Conservation (phyloP, 768 basidiomycete genomes). For the Cantharellus anzutake region DNA sequence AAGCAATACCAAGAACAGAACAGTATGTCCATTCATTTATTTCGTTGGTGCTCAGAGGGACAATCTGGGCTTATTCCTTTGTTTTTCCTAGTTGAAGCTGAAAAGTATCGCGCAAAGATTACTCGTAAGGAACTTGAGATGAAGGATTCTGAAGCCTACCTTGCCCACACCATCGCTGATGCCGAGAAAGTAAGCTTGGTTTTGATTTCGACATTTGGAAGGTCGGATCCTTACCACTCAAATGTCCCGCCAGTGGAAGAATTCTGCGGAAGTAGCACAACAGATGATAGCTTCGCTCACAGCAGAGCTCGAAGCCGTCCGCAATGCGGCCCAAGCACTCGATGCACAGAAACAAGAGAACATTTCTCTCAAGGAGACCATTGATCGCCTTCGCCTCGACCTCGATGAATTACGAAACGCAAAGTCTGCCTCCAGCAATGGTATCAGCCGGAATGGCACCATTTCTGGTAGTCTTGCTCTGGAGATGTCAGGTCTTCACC, state of each 20-base stretch:
- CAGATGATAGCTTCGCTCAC: constrained; percentile 38
- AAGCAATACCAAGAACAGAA: constrained; percentile 83
- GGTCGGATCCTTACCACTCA: background rate
- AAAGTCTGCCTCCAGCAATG: constrained; percentile 4
- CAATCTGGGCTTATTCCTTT: background rate
- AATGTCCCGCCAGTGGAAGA: background rate
- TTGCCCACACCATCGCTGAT: background rate
- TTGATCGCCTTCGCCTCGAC: constrained; percentile 84
- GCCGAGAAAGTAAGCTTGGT: background rate
- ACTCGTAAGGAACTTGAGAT: constrained; percentile 59
- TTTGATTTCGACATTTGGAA: background rate
- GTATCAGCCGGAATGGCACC: constrained; percentile 9
- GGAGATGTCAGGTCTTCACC: constrained; percentile 16
- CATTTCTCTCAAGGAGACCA: constrained; percentile 82
- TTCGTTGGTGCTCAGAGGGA: too few species aligned
- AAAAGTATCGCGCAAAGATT: constrained; percentile 55
- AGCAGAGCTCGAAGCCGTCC: constrained; percentile 45
- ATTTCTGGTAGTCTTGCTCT: constrained; percentile 16
- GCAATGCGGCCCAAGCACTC: constrained; percentile 50
- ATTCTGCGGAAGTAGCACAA: background rate
- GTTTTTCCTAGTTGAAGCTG: constrained; percentile 38
- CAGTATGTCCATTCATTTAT: constrained; percentile 26
- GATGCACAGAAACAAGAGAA: constrained; percentile 95
- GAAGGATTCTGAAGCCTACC: constrained; percentile 18
- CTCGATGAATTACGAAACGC: constrained; percentile 72